Conservation (phyloP, 441 rosid genomes). For the Oxalis stricta region DNA sequence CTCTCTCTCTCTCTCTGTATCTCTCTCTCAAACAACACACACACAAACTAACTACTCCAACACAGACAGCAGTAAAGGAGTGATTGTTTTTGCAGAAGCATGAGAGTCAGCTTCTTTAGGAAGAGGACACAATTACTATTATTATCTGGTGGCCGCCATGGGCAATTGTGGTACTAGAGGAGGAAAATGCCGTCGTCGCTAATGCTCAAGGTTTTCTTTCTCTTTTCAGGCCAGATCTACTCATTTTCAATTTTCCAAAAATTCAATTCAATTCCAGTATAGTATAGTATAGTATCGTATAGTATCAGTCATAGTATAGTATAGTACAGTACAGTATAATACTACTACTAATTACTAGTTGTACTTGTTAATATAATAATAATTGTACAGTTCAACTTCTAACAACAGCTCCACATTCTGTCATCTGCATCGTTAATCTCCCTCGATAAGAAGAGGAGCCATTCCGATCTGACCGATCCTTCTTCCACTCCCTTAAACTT, state of each 20-base stretch:
- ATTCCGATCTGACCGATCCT: conserved; percentile 90
- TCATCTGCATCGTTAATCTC: conserved; percentile 25
- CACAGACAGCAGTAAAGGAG: too few relatives aligned
- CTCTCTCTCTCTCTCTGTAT: too few relatives aligned
- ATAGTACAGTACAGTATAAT: too few relatives aligned
- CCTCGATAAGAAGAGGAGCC: conserved; percentile 53
- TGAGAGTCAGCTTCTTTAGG: conserved; percentile 4
- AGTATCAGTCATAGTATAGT: too few relatives aligned
- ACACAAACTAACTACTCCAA: not conserved
- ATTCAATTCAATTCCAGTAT: not conserved
- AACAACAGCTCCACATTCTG: conserved; percentile 54
- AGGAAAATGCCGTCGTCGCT: conserved; percentile 79
- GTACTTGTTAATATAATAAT: too few relatives aligned
- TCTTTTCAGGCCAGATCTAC: conserved; percentile 17
- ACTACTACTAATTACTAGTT: too few relatives aligned
- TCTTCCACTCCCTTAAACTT: conserved; percentile 68
- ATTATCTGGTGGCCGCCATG: too few relatives aligned
- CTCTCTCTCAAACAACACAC: not conserved
- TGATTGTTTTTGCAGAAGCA: too few relatives aligned
- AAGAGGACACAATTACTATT: too few relatives aligned
- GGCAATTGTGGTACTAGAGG: conserved; percentile 96
- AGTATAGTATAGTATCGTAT: too few relatives aligned
- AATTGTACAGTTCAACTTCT: too few relatives aligned
- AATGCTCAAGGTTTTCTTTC: conserved; percentile 64
- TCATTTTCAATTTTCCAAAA: not conserved